phyloP scores from a whole-genome alignment of 148 eudicot genomes.

The Drosera capensis region DNA sequence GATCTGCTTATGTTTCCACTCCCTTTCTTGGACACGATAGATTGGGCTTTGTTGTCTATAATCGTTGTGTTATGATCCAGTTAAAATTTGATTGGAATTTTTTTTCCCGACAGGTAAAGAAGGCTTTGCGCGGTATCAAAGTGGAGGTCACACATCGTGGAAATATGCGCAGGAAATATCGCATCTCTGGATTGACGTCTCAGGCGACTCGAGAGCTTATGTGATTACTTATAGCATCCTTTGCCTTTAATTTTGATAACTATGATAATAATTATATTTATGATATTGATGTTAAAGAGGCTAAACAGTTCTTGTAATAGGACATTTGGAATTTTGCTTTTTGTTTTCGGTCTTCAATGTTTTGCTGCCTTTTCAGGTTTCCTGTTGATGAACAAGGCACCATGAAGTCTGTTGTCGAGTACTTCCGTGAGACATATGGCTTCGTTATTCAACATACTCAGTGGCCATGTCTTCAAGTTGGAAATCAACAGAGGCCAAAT shows the following conservation, averaged over 20 bases:
- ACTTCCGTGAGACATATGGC: constrained; percentile 33
- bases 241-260: background rate
- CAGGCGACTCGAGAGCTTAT: constrained; percentile 60
- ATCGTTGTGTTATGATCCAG: background rate
- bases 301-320: too few species aligned
- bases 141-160: constrained; percentile 24
- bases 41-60: too few species aligned
- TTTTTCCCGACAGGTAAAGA: constrained; percentile 17
- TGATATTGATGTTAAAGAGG: too few species aligned
- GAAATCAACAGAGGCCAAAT: constrained; percentile 34
- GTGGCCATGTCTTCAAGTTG: constrained; percentile 63
- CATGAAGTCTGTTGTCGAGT: constrained; percentile 29
- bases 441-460: constrained; percentile 16
- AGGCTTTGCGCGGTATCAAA: constrained; percentile 18
- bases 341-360: background rate
- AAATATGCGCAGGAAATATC: constrained; percentile 52
- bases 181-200: constrained; percentile 52
- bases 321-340: background rate
- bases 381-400: constrained; percentile 5
- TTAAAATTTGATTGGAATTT: background rate
- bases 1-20: background rate
- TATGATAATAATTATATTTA: too few species aligned
- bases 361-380: constrained; percentile 2
- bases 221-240: constrained; percentile 13
- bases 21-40: too few species aligned